phyloP scores from a whole-genome alignment of 305 asterid genomes.

The Ilex paraguariensis region DNA sequence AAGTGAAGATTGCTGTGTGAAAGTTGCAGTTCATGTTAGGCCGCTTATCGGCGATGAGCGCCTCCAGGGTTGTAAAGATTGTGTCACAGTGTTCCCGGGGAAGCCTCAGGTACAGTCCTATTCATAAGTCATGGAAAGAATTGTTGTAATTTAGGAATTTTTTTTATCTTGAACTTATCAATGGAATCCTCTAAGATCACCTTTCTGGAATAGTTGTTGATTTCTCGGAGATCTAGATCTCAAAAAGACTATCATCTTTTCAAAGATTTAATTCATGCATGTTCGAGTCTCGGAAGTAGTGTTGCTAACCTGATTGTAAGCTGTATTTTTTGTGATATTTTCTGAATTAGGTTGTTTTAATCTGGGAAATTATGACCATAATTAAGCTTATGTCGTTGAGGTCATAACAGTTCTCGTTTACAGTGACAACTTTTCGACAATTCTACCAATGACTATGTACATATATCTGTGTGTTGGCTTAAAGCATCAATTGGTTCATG shows the following conservation, averaged over 20 bases:
- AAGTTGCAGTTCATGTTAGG: slow-evolving; percentile 94
- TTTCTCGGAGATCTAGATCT: slow-evolving; percentile 50
- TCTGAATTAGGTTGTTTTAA: slow-evolving; percentile 8
- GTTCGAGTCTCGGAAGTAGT: slow-evolving; percentile 13
- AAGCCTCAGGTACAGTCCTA: slow-evolving; percentile 83
- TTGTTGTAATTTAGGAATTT: slow-evolving; percentile 15
- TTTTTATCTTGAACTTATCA: background rate
- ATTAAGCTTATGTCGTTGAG: too few species aligned
- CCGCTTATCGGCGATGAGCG: slow-evolving; percentile 94
- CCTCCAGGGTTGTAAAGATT: slow-evolving; percentile 96
- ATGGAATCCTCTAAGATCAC: background rate
- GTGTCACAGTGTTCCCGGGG: slow-evolving; percentile 75
- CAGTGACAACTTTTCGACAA: too few species aligned
- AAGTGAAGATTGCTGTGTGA: slow-evolving; percentile 86
- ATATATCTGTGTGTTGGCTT: too few species aligned
- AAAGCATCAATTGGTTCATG: too few species aligned
- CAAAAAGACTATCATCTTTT: slow-evolving; percentile 16
- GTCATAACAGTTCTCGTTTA: too few species aligned
- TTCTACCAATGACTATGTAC: too few species aligned
- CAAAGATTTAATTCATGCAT: slow-evolving; percentile 32
- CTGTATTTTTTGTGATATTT: slow-evolving; percentile 18
- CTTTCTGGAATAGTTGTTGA: slow-evolving; percentile 16
- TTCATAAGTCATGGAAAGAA: slow-evolving; percentile 19
- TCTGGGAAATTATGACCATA: slow-evolving; percentile 1
- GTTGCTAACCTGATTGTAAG: slow-evolving; percentile 19